A percentile compares a stretch with the other conserved stretches of the same genome.
phyloP scores from a whole-genome alignment of 2,329 filamentous ascomycete genomes.

The Fonsecaea erecta region DNA sequence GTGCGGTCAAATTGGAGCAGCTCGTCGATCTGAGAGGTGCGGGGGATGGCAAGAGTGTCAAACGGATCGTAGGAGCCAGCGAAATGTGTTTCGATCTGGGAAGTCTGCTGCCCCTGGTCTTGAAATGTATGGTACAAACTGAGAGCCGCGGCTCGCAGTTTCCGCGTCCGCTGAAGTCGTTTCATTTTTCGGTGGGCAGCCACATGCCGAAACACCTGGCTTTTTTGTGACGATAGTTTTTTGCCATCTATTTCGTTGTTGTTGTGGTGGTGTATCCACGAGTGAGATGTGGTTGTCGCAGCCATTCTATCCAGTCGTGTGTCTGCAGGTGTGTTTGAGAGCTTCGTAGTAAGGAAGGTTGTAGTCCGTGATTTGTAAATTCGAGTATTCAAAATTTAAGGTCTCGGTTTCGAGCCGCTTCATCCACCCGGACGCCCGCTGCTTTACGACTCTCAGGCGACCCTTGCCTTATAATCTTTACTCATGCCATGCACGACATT shows the following conservation, averaged over 20 bases:
- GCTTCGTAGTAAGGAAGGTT: neutral
- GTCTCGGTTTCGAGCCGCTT: neutral
- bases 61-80: constrained; percentile 14
- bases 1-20: constrained; percentile 15
- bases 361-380: neutral
- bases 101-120: neutral
- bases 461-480: neutral
- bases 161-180: constrained; percentile 18
- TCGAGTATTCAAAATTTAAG: neutral
- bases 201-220: constrained; percentile 22
- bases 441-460: neutral
- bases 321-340: neutral
- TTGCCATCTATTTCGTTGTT: constrained; percentile 12
- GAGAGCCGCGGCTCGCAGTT: constrained; percentile 15
- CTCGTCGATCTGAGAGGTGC: constrained; percentile 11
- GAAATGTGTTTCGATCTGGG: constrained; percentile 4
- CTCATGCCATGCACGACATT: neutral
- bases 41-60: constrained; percentile 8
- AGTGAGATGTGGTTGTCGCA: constrained; percentile 4
- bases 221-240: constrained; percentile 11
- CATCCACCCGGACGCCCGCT: neutral
- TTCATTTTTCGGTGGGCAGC: constrained; percentile 21
- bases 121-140: constrained; percentile 11
- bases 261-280: constrained; percentile 21
- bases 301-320: neutral